Base-by-base conservation (phyloP, 768 basidiomycete species). In the Russula dissimulans region DNA sequence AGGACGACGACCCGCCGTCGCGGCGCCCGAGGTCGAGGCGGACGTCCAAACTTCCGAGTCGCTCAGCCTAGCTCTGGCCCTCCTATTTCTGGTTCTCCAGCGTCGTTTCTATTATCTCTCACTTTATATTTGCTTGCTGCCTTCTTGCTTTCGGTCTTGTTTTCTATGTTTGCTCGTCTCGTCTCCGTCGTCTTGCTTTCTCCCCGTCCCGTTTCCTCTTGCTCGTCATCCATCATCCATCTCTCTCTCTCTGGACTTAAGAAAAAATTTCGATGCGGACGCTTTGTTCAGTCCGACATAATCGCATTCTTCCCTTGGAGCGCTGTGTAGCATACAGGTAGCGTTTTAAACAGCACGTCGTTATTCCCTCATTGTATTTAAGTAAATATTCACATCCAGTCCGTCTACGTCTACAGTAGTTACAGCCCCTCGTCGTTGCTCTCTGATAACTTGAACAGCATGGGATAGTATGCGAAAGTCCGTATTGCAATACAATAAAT, bases 311-410 rank as follows among this genome's bases (percentile, higher is more conserved):
- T 32, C 39, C 11, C 22, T n/a, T 42, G 38, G 29, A 44, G 60
- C 60, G 60, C 17, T 14, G 48, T 56, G 55, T 61, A 61, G 18
- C 22, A 61, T 61, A 56, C 39, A 32, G 15, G 29, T 46, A 41
- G 49, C 50, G 31, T 44, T 39, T 15, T 22, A 42, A 56, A 32
- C 39, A 41, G 39, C 39, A 41, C 54, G 43, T 56, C 47, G 29
- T 48, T 26, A 41, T 46, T 51, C 55, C 18, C 50, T 39, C 48
- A 52, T 46, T 61, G 55, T 52, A 61, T 51, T 56, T 48, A 51
- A 8, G 36, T 51, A 45, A 44, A 38, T 61, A 61, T 61, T 56
- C 39, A 51, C 55, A 52, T 5, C 34, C 49, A 36, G 14, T 34
- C 50, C 32, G 45, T 36, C 17, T 48, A 49, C 53, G 18, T 22